Base-by-base conservation (phyloP, 495 filamentous ascomycete genomes). In the Parachaetomium inaequale region DNA sequence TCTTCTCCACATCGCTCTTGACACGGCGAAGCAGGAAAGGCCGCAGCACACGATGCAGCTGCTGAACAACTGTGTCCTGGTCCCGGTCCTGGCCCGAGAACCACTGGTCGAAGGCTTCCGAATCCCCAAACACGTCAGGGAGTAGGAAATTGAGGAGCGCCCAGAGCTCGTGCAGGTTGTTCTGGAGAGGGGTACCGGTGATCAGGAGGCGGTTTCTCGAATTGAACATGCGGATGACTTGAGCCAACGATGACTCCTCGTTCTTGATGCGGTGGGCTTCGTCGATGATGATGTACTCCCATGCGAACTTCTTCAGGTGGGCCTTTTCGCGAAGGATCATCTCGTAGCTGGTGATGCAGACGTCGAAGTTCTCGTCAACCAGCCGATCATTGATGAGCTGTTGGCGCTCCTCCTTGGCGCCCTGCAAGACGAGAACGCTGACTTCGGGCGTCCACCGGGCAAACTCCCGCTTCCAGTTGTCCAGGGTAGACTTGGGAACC, bases 201-300 rank as follows among this genome's bases (percentile, higher is more conserved):
- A 99, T 99, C 58, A 99, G 78, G 32, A 99, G 82, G 25, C 95
- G 88, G 70, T 98, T 98, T 66, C 95, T 82, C 8, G 95, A 99
- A 76, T 93, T 92, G 81, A 99, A 98, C 31, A 98, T 78, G 60
- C 95, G 91, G 63, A 99, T 96, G 59, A 98, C 95, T 67, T 99
- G 94, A 2, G 95, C 92, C 5, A 99, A 81, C 3, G 95, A 95
- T 0, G 95, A 99, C 73, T 96, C 91, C 73, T 99, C 95, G 74
- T 99, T 99, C 78, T 99, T 99, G 79, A 99, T 98, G 23, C 95
- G 91, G 72, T 99, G 95, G 5, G 95, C 95, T 72, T 99, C 95
- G 69, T 99, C 95, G 58, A 99, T 96, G 72, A 99, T 96, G 75
- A 99, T 98, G 72, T 99, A 99, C 72, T 99, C 94, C 95, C 95